A percentile compares a stretch with the other conserved stretches of the same genome.
phyloP scores from a whole-genome alignment of 148 eudicot species.

The Chenopodium quinoa region DNA sequence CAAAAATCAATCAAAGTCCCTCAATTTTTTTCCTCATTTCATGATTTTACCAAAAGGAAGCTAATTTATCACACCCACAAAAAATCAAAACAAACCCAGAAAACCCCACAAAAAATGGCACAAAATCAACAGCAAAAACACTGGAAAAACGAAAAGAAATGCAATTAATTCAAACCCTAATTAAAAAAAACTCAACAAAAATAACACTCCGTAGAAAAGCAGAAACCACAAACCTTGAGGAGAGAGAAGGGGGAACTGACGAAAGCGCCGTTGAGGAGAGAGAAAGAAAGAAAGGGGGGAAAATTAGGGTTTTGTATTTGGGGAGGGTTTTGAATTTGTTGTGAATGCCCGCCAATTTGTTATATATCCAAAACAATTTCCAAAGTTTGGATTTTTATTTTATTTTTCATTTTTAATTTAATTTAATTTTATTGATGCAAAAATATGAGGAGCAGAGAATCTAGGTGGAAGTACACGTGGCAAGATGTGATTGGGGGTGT shows the following conservation, averaged over 20 bases:
- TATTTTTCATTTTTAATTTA: not conserved
- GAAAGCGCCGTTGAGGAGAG: slow-evolving; percentile 19
- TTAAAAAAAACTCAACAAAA: not conserved
- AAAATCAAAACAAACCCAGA: not conserved
- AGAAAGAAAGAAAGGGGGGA: not conserved
- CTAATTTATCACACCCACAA: not conserved
- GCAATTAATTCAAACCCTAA: slow-evolving; percentile 1
- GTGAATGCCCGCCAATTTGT: slow-evolving; percentile 36
- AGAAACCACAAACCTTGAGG: slow-evolving; percentile 18
- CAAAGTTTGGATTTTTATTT: not conserved
- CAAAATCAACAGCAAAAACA: not conserved
- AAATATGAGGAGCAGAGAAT: slow-evolving; percentile 14
- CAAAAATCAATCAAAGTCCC: not conserved
- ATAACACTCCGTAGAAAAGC: not conserved
- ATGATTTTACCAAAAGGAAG: not conserved
- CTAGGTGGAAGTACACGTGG: slow-evolving; percentile 23
- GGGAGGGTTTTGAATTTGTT: slow-evolving; percentile 24
- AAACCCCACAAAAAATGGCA: not conserved
- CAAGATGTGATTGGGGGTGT: slow-evolving; percentile 18
- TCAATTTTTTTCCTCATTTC: not conserved
- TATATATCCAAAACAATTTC: slow-evolving; percentile 19
- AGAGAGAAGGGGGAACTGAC: slow-evolving; percentile 4
- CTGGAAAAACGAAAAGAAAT: not conserved
- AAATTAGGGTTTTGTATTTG: slow-evolving; percentile 26
- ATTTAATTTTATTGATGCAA: not conserved